Evolutionary conservation across 257 asterid species (phyloP).

Genomic region (Nicotiana undulata): DNA sequence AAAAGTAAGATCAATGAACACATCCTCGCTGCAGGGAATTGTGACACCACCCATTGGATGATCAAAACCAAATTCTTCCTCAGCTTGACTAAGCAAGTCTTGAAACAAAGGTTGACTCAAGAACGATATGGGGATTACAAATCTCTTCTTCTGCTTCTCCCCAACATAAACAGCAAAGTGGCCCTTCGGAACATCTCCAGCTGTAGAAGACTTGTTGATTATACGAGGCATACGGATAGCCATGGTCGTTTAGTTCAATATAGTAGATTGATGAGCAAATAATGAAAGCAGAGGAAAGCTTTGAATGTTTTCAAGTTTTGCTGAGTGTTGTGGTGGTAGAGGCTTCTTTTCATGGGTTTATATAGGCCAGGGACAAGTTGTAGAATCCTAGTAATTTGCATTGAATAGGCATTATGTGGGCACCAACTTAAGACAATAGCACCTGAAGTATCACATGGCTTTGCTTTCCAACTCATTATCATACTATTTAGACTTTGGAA

Average conservation of each 20-base stretch:
- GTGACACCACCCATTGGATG: slow-evolving; percentile 57
- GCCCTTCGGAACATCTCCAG: slow-evolving; percentile 17
- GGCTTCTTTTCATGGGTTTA: too few species aligned
- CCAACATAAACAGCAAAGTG: slow-evolving; percentile 27
- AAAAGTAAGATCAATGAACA: slow-evolving; percentile 27
- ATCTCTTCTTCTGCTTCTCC: slow-evolving; percentile 21
- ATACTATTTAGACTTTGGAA: too few species aligned
- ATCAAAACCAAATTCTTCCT: slow-evolving; percentile 28
- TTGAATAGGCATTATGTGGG: background rate
- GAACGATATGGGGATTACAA: slow-evolving; percentile 24
- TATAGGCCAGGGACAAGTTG: background rate
- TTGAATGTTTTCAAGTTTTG: background rate
- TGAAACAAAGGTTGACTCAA: slow-evolving; percentile 38
- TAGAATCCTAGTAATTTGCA: background rate
- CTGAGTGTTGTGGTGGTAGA: background rate
- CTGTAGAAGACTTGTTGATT: background rate
- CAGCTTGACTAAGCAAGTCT: slow-evolving; percentile 30
- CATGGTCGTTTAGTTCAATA: background rate
- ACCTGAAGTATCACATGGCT: background rate
- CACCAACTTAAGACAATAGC: background rate
- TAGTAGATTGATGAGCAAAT: too few species aligned
- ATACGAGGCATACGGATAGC: background rate
- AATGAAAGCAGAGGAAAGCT: background rate
- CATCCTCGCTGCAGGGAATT: slow-evolving; percentile 32
- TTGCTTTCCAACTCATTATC: background rate